phyloP scores from a whole-genome alignment of 306 rosid genomes.

The Styphnolobium japonicum region DNA sequence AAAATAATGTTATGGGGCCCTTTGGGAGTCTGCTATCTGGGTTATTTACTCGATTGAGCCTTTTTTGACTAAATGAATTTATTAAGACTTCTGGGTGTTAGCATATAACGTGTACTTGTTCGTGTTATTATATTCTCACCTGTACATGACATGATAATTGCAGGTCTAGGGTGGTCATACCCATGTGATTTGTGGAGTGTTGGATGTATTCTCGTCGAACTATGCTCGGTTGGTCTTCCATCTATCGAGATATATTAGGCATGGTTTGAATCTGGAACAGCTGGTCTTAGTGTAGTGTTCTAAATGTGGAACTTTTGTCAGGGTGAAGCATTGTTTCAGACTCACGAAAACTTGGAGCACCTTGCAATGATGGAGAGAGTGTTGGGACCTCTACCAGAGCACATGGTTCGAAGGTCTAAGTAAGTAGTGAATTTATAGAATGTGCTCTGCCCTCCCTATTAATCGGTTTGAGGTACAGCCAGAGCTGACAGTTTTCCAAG shows the following conservation, averaged over 20 bases:
- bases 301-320: conserved; percentile 42
- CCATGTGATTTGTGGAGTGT: conserved; percentile 95
- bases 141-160: conserved; percentile 28
- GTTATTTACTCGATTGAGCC: not conserved
- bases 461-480: conserved; percentile 6
- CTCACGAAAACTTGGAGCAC: conserved; percentile 94
- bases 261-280: conserved; percentile 21
- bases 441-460: not conserved
- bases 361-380: conserved; percentile 94
- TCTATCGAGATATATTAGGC: conserved; percentile 19
- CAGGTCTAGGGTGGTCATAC: conserved; percentile 92
- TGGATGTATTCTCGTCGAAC: conserved; percentile 85
- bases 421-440: conserved; percentile 28
- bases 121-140: conserved; percentile 28
- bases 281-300: conserved; percentile 18
- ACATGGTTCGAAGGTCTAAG: conserved; percentile 60
- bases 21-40: not conserved
- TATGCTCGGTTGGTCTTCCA: conserved; percentile 62
- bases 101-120: not conserved
- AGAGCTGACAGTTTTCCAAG: not conserved
- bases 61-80: not conserved
- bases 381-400: conserved; percentile 81
- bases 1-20: not conserved
- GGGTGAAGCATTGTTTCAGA: conserved; percentile 92
- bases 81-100: not conserved